A percentile compares a stretch with the other conserved stretches of the same genome.
phyloP scores from a whole-genome alignment of 2,329 filamentous ascomycete species.

The Calonectria multiphialidica region DNA sequence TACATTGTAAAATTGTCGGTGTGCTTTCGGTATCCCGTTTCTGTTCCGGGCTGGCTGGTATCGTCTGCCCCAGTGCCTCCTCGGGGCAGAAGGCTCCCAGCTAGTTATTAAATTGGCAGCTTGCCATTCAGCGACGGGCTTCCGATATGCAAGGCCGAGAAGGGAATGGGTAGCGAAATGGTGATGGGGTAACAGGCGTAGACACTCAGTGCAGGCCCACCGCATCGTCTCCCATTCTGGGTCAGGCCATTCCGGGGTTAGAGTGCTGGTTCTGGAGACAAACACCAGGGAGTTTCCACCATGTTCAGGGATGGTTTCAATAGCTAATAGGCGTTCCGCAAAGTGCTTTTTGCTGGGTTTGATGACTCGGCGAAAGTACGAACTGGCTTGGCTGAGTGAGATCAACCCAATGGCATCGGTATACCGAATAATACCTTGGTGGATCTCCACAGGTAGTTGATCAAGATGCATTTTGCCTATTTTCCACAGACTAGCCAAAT shows the following conservation, averaged over 20 bases:
- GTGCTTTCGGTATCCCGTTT: neutral
- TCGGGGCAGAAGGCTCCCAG: neutral
- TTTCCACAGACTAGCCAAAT: no score
- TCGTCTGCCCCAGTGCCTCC: neutral
- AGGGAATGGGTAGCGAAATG: slow-evolving; percentile 1
- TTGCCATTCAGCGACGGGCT: neutral
- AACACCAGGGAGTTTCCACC: neutral
- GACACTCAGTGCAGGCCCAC: neutral
- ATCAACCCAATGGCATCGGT: neutral
- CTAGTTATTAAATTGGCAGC: neutral
- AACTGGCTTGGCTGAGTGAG: slow-evolving; percentile 2
- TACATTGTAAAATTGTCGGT: neutral
- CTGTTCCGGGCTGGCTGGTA: neutral
- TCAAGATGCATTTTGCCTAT: neutral
- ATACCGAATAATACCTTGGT: neutral
- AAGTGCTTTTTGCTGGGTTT: neutral
- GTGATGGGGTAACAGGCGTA: neutral
- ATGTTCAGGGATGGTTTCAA: neutral
- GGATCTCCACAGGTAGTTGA: neutral
- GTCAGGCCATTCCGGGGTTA: neutral
- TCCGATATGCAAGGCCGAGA: neutral
- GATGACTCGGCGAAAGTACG: neutral
- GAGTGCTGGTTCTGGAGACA: neutral
- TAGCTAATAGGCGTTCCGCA: neutral
- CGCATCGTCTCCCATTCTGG: neutral